Percentiles rank a stretch among this genome's conserved stretches.
These are phyloP conservation scores for Phytopythium oedochilum DNA, from an alignment of 352 stramenopile genomes.

Conservation along the genomic window DNA sequence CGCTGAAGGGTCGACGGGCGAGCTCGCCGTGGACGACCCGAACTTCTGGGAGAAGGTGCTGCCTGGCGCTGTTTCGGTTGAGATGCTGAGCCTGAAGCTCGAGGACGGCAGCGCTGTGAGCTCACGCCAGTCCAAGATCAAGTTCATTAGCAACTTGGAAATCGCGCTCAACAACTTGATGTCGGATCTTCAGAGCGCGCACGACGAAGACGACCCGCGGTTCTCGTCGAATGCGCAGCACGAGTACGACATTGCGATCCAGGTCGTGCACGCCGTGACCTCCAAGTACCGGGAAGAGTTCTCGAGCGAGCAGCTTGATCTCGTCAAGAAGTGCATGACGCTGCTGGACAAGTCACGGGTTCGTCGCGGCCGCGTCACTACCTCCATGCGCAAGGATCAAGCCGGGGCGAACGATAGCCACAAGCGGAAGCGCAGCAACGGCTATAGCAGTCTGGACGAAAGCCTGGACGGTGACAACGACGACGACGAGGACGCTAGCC, in stretches of 20 bases:
- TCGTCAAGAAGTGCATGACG: constrained; percentile 65
- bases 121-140: constrained; percentile 82
- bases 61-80: constrained; percentile 73
- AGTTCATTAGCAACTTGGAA: constrained; percentile 87
- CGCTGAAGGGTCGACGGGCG: constrained; percentile 84
- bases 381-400: background rate
- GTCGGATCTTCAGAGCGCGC: constrained; percentile 47
- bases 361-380: constrained; percentile 55
- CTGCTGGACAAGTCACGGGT: constrained; percentile 84
- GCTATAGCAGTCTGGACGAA: constrained; percentile 33
- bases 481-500: constrained; percentile 31
- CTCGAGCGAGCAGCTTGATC: constrained; percentile 73
- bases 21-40: constrained; percentile 94
- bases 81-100: constrained; percentile 86
- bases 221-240: constrained; percentile 61
- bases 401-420: background rate
- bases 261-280: constrained; percentile 71
- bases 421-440: constrained; percentile 13
- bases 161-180: constrained; percentile 72
- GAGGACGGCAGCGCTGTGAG: constrained; percentile 80
- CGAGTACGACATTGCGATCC: constrained; percentile 85
- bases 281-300: constrained; percentile 81
- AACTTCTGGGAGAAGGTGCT: constrained; percentile 96
- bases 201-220: constrained; percentile 36
- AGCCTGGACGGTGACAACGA: constrained; percentile 13